Base-by-base conservation (phyloP, 805 yeast species). In the Cyberlindnera euphorbiiphila region DNA sequence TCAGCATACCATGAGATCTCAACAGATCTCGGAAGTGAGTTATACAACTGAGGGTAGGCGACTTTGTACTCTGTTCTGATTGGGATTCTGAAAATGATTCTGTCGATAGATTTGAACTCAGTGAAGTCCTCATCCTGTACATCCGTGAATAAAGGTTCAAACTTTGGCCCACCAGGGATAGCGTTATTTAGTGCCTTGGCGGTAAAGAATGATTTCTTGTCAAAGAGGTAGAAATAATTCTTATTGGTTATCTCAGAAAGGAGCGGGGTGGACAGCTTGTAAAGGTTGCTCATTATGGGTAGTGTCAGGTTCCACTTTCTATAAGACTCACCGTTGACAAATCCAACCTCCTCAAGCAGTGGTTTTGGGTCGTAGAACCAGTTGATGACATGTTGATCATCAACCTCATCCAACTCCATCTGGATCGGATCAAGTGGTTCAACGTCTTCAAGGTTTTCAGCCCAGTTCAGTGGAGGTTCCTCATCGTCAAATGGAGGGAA, bases 401-500 rank as follows among this genome's bases (percentile, higher is more conserved):
- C 85, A 9, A 64, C 65, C 20, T 71, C 72, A 50, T 80, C 82
- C n/a, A 85, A 59, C 18, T 81, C 82, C 44, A 84, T 54, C 44
- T 68, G 76, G 16, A 89, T 74, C 0, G 91, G 70, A n/a, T 81
- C 91, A 6, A 76, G 69, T 0, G 86, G 80, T 34, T 83, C 89
- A 1, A 79, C 63, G 12, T 77, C 82, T 43, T 85, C 82, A 11
- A 88, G 65, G 51, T 84, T 82, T 39, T 87, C 94, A n/a, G 78
- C 53, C 79, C 85, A 93, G 39, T 81, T 75, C 22, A 89, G 55
- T 1, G 95, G 94, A 0, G 96, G 96, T 58, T 91, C 98, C 59
- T 93, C 98, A 56, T 93, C 99, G 60, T 93, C 98, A 62, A 91
- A 88, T 0, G 95, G 89, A 1, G 99, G 99, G 49, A 93, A 85